Percentiles rank a stretch among this genome's conserved stretches.
These are phyloP conservation scores for Odontarrhena argentea DNA, from an alignment of 345 rosid genomes.

Conservation along the genomic window DNA sequence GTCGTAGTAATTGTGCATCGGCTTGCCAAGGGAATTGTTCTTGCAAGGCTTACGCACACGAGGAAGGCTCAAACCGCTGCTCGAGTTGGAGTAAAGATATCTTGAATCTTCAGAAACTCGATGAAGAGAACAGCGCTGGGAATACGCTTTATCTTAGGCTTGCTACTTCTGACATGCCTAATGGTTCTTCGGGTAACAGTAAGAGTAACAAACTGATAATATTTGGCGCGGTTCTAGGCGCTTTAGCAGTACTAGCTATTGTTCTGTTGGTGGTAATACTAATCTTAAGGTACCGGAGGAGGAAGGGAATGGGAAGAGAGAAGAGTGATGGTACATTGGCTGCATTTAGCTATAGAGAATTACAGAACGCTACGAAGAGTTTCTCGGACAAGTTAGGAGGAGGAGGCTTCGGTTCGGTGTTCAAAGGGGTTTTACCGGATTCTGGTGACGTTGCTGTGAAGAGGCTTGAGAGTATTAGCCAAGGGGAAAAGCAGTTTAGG, in stretches of 20 bases:
- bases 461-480: conserved; percentile 73
- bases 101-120: conserved; percentile 45
- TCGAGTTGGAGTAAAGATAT: conserved; percentile 58
- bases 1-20: conserved; percentile 46
- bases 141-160: conserved; percentile 52
- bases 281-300: conserved; percentile 43
- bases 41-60: conserved; percentile 68
- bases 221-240: conserved; percentile 49
- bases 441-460: conserved; percentile 75
- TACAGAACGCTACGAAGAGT: conserved; percentile 70
- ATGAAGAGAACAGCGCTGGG: conserved; percentile 44
- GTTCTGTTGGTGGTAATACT: conserved; percentile 38
- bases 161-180: conserved; percentile 65
- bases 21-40: conserved; percentile 58
- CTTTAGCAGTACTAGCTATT: conserved; percentile 37
- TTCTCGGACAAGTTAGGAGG: conserved; percentile 79
- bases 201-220: conserved; percentile 42
- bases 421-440: conserved; percentile 69
- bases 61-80: conserved; percentile 42
- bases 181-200: conserved; percentile 27
- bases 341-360: conserved; percentile 66
- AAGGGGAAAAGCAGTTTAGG: conserved; percentile 91
- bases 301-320: conserved; percentile 30
- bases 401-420: conserved; percentile 90
- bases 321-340: conserved; percentile 65